Evolutionary conservation across 108 stramenopile genomes (phyloP).

Genomic region (Fragilaria radians): DNA sequence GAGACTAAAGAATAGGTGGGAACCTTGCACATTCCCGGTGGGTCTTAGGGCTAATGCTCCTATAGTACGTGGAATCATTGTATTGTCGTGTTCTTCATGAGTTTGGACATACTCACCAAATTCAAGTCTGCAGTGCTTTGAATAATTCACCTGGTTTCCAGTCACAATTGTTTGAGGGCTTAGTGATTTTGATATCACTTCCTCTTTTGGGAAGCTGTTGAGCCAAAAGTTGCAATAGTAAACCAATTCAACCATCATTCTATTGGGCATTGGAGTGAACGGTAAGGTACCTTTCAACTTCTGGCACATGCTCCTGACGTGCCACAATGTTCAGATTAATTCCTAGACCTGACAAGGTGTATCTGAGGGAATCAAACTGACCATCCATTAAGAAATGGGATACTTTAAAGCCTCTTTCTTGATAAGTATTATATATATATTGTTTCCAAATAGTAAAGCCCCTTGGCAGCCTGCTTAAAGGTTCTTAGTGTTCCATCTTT

Average conservation of each 20-base stretch:
- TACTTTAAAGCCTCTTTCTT: constrained; percentile 21
- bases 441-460: too few relatives aligned
- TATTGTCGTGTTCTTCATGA: constrained; percentile 28
- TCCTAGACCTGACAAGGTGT: constrained; percentile 4
- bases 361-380: constrained; percentile 30
- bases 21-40: constrained; percentile 19
- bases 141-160: constrained; percentile 8
- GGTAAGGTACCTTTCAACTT: constrained; percentile 37
- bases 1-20: constrained; percentile 12
- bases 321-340: constrained; percentile 3
- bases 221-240: too few relatives aligned
- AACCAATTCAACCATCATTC: constrained; percentile 17
- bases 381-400: constrained; percentile 14
- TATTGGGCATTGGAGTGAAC: constrained; percentile 18
- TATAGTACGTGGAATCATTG: constrained; percentile 14
- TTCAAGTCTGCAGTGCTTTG: constrained; percentile 21
- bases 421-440: too few relatives aligned
- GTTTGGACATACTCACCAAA: constrained; percentile 38
- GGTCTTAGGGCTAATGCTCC: constrained; percentile 25
- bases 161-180: constrained; percentile 18
- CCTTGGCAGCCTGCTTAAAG: too few relatives aligned
- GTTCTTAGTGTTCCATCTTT: not conserved
- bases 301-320: constrained; percentile 41
- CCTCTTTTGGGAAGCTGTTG: constrained; percentile 12
- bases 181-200: constrained; percentile 10